phyloP scores from a whole-genome alignment of 2,329 filamentous ascomycete species.

The Xylariaceae sp. region DNA sequence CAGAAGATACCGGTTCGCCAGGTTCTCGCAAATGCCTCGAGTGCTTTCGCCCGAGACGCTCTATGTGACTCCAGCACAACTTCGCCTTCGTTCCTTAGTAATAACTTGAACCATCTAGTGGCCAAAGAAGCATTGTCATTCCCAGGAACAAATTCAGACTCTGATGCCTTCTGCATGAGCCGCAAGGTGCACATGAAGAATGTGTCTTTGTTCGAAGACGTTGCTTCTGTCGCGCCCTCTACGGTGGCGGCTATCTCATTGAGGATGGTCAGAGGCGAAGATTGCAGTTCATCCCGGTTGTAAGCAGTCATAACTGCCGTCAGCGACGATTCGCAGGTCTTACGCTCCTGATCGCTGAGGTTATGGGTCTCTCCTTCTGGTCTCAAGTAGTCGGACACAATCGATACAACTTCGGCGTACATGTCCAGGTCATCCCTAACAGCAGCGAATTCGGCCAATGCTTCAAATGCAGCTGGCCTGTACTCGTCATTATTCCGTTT shows the following conservation, averaged over 20 bases:
- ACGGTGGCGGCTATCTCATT: constrained; percentile 37
- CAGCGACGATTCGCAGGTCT: constrained; percentile 46
- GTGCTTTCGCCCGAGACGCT: constrained; percentile 42
- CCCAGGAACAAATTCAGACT: constrained; percentile 16
- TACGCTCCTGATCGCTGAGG: constrained; percentile 38
- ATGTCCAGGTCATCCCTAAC: constrained; percentile 67
- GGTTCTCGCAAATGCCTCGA: constrained; percentile 39
- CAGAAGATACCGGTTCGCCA: constrained; percentile 43
- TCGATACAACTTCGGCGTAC: constrained; percentile 59
- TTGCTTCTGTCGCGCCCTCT: constrained; percentile 28
- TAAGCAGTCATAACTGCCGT: constrained; percentile 51
- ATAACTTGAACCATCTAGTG: constrained; percentile 41
- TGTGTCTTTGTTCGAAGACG: constrained; percentile 44
- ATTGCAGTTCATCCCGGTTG: constrained; percentile 36
- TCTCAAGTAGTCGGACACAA: constrained; percentile 62
- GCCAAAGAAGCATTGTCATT: constrained; percentile 17
- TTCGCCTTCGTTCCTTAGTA: constrained; percentile 45
- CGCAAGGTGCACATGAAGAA: constrained; percentile 51
- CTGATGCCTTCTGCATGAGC: constrained; percentile 40
- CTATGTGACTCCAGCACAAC: constrained; percentile 51
- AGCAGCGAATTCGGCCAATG: constrained; percentile 68
- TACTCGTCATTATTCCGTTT: constrained; percentile 89
- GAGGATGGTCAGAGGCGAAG: constrained; percentile 37
- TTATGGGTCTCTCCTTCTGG: constrained; percentile 41
- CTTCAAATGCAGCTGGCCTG: constrained; percentile 67